Conservation (phyloP, 306 rosid genomes). For the Fragaria iinumae region DNA sequence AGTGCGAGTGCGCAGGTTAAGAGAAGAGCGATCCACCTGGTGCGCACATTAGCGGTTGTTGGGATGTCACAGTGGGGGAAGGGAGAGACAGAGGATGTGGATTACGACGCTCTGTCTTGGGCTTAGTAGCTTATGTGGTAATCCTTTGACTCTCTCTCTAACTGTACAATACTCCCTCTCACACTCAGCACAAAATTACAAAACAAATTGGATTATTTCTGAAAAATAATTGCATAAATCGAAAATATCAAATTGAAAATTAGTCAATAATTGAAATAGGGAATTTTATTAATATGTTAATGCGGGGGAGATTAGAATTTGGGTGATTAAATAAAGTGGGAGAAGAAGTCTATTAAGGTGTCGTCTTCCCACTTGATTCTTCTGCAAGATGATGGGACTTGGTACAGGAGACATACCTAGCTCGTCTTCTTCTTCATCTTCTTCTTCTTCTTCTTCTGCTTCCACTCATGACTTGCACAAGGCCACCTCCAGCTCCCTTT, state of each 20-base stretch:
- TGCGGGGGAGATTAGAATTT: conserved; percentile 10
- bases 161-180: conserved; percentile 3
- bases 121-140: conserved; percentile 24
- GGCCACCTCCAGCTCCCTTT: conserved; percentile 12
- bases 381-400: conserved; percentile 32
- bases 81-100: conserved; percentile 39
- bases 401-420: conserved; percentile 14
- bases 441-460: conserved; percentile 1
- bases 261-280: conserved; percentile 21
- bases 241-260: not conserved
- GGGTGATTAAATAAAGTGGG: conserved; percentile 8
- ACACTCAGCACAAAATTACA: conserved; percentile 26
- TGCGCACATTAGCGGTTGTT: conserved; percentile 49
- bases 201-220: not conserved
- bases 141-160: conserved; percentile 41
- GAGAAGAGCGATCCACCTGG: conserved; percentile 40
- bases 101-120: conserved; percentile 22
- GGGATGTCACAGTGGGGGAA: conserved; percentile 40
- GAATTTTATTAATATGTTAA: conserved; percentile 17
- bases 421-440: not conserved
- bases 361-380: conserved; percentile 41
- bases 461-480: conserved; percentile 4
- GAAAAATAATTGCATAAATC: not conserved
- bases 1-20: conserved; percentile 24
- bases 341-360: conserved; percentile 42